Evolutionary conservation across 129 eudicot species (phyloP).

Genomic region (sunflower (Helianthus annuus)): DNA sequence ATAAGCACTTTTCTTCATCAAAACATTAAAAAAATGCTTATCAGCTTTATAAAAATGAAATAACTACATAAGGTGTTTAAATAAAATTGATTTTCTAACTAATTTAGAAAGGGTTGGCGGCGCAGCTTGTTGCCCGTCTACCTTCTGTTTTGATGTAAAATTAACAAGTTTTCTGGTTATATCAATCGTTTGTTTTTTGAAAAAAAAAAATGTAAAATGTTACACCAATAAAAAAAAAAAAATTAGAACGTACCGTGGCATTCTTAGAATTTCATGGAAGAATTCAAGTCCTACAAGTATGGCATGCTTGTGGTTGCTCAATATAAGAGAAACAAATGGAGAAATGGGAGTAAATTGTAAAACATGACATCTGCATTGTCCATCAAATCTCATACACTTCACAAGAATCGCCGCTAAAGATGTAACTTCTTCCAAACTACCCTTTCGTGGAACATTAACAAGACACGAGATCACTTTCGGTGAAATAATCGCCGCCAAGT

Average conservation of each 20-base stretch:
- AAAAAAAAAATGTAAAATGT: too few relatives aligned
- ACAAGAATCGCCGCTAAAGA: conserved; percentile 73
- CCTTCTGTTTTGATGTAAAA: too few relatives aligned
- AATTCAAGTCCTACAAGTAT: conserved; percentile 58
- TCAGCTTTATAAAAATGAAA: neutral
- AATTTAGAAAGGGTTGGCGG: too few relatives aligned
- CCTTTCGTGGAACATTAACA: conserved; percentile 55
- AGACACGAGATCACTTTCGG: conserved; percentile 64
- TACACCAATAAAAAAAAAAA: too few relatives aligned
- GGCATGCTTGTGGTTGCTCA: conserved; percentile 65
- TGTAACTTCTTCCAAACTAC: conserved; percentile 53
- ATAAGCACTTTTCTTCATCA: neutral
- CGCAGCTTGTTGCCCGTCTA: too few relatives aligned
- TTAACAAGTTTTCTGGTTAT: too few relatives aligned
- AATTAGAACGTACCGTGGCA: conserved; percentile 61
- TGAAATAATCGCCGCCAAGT: conserved; percentile 63
- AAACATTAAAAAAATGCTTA: neutral
- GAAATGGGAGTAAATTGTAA: conserved; percentile 44
- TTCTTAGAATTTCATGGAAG: conserved; percentile 67
- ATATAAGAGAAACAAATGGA: conserved; percentile 53
- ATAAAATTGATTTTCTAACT: neutral
- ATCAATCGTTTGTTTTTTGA: too few relatives aligned
- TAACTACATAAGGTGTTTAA: neutral
- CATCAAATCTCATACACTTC: conserved; percentile 67
- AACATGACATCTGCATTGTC: conserved; percentile 62